These are phyloP conservation scores for Lactarius psammicola DNA, from an alignment of 768 basidiomycete species.

Conservation along the genomic window DNA sequence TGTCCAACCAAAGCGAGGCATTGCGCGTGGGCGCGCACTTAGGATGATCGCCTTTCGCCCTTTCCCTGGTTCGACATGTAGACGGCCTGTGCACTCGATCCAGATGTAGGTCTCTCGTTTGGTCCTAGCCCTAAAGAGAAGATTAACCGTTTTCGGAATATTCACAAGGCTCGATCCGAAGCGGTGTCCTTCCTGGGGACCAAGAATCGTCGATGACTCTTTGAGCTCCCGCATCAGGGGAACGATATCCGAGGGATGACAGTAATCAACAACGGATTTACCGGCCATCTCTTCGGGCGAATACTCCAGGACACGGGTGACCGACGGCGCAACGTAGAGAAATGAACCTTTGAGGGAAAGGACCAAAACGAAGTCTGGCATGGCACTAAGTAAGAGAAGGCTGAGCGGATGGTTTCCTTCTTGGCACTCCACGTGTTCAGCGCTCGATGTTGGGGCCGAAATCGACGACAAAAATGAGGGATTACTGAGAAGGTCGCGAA, in stretches of 20 bases:
- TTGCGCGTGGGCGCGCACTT: conserved; percentile 70
- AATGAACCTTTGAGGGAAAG: conserved; percentile 90
- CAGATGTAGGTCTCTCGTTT: conserved; percentile 72
- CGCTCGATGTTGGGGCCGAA: conserved; percentile 28
- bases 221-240: conserved; percentile 92
- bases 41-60: conserved; percentile 93
- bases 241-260: conserved; percentile 87
- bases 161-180: conserved; percentile 14
- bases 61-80: conserved; percentile 91
- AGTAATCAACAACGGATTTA: conserved; percentile 72
- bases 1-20: conserved; percentile 63
- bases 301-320: conserved; percentile 79
- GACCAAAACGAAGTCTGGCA: conserved; percentile 85
- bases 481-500: conserved; percentile 50
- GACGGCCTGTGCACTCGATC: conserved; percentile 86
- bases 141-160: conserved; percentile 62
- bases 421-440: conserved; percentile 32
- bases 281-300: conserved; percentile 82
- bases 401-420: conserved; percentile 51
- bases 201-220: conserved; percentile 46
- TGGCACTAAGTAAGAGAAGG: conserved; percentile 56
- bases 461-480: conserved; percentile 45
- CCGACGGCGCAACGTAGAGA: conserved; percentile 86
- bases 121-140: conserved; percentile 80
- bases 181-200: conserved; percentile 29